Evolutionary conservation across 257 asterid species (phyloP).

Genomic region (Petunia secreta): DNA sequence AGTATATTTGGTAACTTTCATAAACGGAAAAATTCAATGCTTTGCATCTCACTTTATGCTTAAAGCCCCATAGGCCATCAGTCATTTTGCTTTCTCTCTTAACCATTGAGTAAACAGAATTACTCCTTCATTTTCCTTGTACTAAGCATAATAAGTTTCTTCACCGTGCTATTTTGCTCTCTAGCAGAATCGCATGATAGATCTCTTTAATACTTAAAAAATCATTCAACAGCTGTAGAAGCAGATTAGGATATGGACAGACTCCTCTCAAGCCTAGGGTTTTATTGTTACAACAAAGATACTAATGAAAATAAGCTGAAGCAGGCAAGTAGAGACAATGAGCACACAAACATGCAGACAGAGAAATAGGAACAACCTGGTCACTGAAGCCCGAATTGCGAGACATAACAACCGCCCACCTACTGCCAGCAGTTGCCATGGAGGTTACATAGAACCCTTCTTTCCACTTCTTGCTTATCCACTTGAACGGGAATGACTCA

Average conservation of each 20-base stretch:
- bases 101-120: constrained; percentile 16
- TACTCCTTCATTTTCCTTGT: constrained; percentile 19
- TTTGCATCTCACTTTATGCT: constrained; percentile 5
- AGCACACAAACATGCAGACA: constrained; percentile 13
- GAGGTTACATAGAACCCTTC: constrained; percentile 56
- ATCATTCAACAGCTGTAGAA: neutral
- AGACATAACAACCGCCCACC: constrained; percentile 59
- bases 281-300: neutral
- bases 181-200: neutral
- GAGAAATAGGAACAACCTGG: constrained; percentile 37
- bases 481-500: constrained; percentile 54
- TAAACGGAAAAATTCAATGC: neutral
- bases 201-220: constrained; percentile 7
- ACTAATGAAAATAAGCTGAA: constrained; percentile 10
- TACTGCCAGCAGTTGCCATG: constrained; percentile 58
- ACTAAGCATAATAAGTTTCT: neutral
- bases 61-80: constrained; percentile 3
- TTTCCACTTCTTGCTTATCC: constrained; percentile 59
- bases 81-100: neutral
- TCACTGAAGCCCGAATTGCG: constrained; percentile 48
- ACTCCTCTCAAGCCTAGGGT: constrained; percentile 2
- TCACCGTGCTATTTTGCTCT: neutral
- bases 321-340: neutral
- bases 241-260: neutral
- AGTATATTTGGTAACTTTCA: neutral